A percentile compares a stretch with the other conserved stretches of the same genome.
Evolutionary conservation across 208 protist genomes (phyloP).

Genomic region (Trypanosomatidae sp.): DNA sequence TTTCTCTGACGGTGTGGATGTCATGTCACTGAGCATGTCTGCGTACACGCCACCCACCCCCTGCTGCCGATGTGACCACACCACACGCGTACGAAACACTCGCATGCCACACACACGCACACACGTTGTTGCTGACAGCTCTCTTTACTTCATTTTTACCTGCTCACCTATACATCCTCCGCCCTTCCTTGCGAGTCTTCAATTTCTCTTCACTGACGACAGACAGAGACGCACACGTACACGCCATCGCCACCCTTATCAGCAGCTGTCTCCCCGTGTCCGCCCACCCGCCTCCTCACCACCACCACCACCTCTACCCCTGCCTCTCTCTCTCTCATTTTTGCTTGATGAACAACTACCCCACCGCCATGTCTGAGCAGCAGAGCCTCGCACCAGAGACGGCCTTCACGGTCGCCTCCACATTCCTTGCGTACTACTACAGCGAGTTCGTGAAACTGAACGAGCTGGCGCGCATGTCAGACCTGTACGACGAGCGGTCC

Average conservation of each 20-base stretch:
- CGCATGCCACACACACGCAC: not conserved
- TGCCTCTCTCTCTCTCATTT: conserved; percentile 7
- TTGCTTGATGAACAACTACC: not conserved
- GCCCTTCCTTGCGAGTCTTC: not conserved
- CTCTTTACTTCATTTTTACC: not conserved
- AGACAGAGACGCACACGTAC: not conserved
- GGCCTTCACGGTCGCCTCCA: conserved; percentile 53
- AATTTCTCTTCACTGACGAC: not conserved
- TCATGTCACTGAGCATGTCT: not conserved
- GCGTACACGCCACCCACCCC: not conserved
- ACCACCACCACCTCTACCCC: conserved; percentile 5
- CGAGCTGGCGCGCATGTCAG: conserved; percentile 41
- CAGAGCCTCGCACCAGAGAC: conserved; percentile 40
- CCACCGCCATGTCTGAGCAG: conserved; percentile 16
- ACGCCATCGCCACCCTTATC: not conserved
- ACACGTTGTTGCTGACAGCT: not conserved
- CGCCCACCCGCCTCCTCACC: not conserved
- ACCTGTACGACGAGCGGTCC: conserved; percentile 73
- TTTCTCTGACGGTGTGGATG: not conserved
- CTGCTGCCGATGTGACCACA: not conserved
- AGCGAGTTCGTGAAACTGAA: conserved; percentile 65
- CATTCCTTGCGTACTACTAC: conserved; percentile 83
- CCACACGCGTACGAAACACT: not conserved
- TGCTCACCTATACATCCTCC: not conserved
- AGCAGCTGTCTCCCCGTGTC: not conserved